These are phyloP conservation scores for Panaeolus papilionaceus DNA, from an alignment of 768 basidiomycete genomes.

Conservation along the genomic window DNA sequence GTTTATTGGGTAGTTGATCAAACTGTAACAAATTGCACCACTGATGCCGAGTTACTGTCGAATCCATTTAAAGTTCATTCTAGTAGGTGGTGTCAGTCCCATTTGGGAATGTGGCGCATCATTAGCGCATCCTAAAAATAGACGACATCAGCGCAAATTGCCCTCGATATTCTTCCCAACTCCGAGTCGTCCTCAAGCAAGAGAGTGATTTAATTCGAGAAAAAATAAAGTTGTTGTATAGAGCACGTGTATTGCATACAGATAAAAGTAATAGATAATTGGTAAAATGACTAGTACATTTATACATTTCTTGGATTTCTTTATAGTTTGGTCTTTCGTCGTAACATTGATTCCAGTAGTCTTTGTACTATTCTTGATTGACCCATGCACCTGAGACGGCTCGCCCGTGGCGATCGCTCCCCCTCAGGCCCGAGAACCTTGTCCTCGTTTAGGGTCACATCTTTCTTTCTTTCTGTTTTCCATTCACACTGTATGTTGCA, in stretches of 20 bases:
- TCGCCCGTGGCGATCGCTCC: slow-evolving; percentile 5
- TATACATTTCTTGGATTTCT: neutral
- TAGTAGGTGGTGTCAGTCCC: neutral
- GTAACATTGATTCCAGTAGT: neutral
- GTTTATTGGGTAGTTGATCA: neutral
- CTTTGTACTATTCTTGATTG: neutral
- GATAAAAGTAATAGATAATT: neutral
- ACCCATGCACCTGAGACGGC: slow-evolving; percentile 9
- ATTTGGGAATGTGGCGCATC: slow-evolving; percentile 1
- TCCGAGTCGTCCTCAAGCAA: too few species aligned
- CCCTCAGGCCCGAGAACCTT: slow-evolving; percentile 10
- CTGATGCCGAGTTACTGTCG: too few species aligned
- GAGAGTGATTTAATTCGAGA: too few species aligned
- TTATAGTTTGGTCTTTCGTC: neutral
- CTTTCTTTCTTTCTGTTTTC: neutral
- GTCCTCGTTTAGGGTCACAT: slow-evolving; percentile 10
- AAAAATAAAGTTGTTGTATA: neutral
- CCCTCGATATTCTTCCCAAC: too few species aligned
- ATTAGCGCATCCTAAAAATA: neutral
- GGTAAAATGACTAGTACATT: neutral
- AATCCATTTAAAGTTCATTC: too few species aligned
- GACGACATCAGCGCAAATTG: neutral
- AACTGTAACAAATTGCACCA: too few species aligned
- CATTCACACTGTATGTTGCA: neutral
- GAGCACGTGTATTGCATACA: neutral